Evolutionary conservation across 495 filamentous ascomycete species (phyloP).

Genomic region (Apiosordaria backusii): DNA sequence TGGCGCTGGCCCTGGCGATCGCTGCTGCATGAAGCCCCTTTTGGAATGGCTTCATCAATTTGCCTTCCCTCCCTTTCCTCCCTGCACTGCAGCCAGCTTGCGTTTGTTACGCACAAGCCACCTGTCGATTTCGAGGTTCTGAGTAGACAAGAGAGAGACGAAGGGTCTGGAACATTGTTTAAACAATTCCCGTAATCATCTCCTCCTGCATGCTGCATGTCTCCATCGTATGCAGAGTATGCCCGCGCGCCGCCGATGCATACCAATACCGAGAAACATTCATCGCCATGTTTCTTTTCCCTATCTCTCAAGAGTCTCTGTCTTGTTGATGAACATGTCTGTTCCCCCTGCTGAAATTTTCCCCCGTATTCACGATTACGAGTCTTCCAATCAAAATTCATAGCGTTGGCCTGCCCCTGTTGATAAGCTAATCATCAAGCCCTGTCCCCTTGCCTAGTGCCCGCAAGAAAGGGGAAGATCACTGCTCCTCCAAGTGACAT

Average conservation of each 20-base stretch:
- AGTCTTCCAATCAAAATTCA: not conserved
- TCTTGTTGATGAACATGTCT: too few relatives aligned
- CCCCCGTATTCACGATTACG: not conserved
- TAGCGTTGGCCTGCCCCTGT: not conserved
- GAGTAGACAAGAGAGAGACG: not conserved
- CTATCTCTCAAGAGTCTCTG: too few relatives aligned
- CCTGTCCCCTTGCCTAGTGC: not conserved
- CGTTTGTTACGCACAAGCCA: not conserved
- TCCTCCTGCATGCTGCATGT: not conserved
- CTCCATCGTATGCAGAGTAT: not conserved
- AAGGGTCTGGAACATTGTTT: not conserved
- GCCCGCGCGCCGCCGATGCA: too few relatives aligned
- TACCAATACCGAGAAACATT: not conserved
- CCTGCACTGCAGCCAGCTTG: too few relatives aligned
- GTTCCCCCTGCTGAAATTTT: not conserved
- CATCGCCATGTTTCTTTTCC: too few relatives aligned
- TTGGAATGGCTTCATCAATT: not conserved
- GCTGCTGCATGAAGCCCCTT: not conserved
- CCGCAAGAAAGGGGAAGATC: not conserved
- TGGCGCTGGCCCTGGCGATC: conserved; percentile 3
- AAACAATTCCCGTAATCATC: not conserved
- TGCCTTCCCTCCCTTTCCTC: not conserved
- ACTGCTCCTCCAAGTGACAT: not conserved
- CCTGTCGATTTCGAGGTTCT: not conserved
- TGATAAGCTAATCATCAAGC: not conserved